Conservation (phyloP, 169 alveolate genomes). For the Eimeria acervulina region DNA sequence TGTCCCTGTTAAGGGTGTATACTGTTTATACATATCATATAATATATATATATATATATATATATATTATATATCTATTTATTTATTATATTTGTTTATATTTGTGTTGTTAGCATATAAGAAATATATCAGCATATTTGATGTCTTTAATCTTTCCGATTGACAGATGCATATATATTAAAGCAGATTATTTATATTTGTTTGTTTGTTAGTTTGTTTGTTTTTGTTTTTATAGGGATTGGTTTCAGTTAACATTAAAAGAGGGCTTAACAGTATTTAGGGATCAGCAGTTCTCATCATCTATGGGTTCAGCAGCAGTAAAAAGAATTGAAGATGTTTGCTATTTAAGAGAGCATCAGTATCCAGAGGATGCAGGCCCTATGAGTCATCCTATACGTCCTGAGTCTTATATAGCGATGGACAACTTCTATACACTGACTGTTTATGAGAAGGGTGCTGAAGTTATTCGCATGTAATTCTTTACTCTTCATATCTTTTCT, state of each 20-base stretch:
- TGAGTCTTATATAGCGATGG: constrained; percentile 94
- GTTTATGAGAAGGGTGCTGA: constrained; percentile 97
- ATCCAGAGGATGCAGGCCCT: constrained; percentile 95
- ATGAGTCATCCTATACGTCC: constrained; percentile 97
- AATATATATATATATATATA: too few relatives aligned
- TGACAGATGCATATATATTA: too few relatives aligned
- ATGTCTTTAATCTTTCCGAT: too few relatives aligned
- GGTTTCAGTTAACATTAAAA: constrained; percentile 87
- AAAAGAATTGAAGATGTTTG: constrained; percentile 93
- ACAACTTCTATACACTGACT: constrained; percentile 96
- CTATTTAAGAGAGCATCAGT: constrained; percentile 90
- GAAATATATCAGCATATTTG: too few relatives aligned
- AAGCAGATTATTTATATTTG: too few relatives aligned
- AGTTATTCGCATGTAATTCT: constrained; percentile 94
- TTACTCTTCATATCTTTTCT: background rate
- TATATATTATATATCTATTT: too few relatives aligned
- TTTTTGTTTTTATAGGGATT: constrained; percentile 47
- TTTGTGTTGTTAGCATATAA: too few relatives aligned
- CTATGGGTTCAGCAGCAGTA: constrained; percentile 89
- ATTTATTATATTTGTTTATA: too few relatives aligned
- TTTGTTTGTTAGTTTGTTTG: background rate
- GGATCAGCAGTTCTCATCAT: constrained; percentile 92
- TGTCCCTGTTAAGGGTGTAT: too few relatives aligned
- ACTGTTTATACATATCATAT: too few relatives aligned
- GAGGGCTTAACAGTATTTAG: constrained; percentile 97